Evolutionary conservation across 2,329 filamentous ascomycete genomes (phyloP).

Genomic region (Apiospora malaysiana): DNA sequence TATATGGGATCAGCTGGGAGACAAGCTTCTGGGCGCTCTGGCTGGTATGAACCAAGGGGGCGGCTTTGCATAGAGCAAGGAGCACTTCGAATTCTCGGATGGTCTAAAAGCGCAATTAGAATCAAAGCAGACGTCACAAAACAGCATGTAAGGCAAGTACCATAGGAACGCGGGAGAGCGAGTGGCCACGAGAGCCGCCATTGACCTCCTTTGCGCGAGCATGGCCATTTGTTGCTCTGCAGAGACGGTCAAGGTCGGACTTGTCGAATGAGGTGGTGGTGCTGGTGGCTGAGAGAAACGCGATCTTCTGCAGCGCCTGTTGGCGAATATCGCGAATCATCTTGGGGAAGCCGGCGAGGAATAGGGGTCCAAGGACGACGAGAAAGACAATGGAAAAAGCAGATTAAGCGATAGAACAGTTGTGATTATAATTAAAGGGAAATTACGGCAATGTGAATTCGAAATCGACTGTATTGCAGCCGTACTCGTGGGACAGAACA

Average conservation of each 20-base stretch:
- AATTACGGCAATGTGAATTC: background rate
- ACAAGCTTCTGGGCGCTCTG: constrained; percentile 80
- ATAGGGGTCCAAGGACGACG: background rate
- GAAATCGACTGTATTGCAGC: background rate
- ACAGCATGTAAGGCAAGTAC: constrained; percentile 44
- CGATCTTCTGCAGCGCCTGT: constrained; percentile 69
- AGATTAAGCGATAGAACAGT: background rate
- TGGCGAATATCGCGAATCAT: constrained; percentile 65
- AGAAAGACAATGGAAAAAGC: background rate
- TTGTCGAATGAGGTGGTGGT: constrained; percentile 61
- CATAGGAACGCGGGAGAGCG: constrained; percentile 64
- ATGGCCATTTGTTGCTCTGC: constrained; percentile 60
- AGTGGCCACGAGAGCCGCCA: constrained; percentile 51
- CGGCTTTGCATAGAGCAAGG: constrained; percentile 88
- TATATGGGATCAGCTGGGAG: constrained; percentile 81
- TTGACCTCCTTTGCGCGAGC: constrained; percentile 53
- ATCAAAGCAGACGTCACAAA: constrained; percentile 1
- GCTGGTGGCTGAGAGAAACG: constrained; percentile 63
- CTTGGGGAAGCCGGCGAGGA: background rate
- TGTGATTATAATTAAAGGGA: background rate
- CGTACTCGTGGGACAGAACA: background rate
- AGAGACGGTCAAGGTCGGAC: constrained; percentile 68
- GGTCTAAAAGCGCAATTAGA: constrained; percentile 58
- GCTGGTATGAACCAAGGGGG: constrained; percentile 72
- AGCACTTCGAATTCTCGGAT: constrained; percentile 92